These are phyloP conservation scores for Lolium perenne DNA, from an alignment of 176 grass and related monocot species.

Conservation along the genomic window DNA sequence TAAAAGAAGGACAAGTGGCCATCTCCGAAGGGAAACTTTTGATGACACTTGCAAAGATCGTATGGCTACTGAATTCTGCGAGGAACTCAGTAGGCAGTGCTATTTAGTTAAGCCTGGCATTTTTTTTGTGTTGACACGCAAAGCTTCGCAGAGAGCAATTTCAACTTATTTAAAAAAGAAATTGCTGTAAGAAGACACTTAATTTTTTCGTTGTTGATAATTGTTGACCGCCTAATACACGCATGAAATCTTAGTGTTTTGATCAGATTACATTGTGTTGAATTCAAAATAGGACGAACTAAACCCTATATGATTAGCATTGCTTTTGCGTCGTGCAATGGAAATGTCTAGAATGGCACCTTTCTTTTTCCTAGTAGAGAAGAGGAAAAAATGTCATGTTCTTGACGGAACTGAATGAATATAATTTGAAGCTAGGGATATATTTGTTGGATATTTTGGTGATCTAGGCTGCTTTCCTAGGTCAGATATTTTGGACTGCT, in stretches of 20 bases:
- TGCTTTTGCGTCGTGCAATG: neutral
- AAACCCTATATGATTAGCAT: neutral
- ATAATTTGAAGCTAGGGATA: neutral
- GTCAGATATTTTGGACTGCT: too few species aligned
- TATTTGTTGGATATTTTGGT: too few species aligned
- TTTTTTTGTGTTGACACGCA: slow-evolving; percentile 40
- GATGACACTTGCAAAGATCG: neutral
- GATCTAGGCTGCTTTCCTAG: too few species aligned
- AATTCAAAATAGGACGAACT: neutral
- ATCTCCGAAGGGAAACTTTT: neutral
- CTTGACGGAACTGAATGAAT: neutral
- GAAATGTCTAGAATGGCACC: neutral
- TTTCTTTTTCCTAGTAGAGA: slow-evolving; percentile 3
- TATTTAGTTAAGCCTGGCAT: slow-evolving; percentile 28
- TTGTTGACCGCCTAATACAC: neutral
- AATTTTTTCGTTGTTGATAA: slow-evolving; percentile 28
- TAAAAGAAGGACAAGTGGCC: slow-evolving; percentile 1
- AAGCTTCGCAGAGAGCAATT: neutral
- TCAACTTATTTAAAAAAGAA: neutral
- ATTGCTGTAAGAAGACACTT: neutral
- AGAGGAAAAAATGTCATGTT: neutral
- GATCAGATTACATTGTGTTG: neutral
- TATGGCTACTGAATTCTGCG: slow-evolving; percentile 3
- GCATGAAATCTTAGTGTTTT: neutral
- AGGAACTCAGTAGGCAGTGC: slow-evolving; percentile 15